These are phyloP conservation scores for Podaxis pistillaris DNA, from an alignment of 768 basidiomycete genomes.

Conservation along the genomic window DNA sequence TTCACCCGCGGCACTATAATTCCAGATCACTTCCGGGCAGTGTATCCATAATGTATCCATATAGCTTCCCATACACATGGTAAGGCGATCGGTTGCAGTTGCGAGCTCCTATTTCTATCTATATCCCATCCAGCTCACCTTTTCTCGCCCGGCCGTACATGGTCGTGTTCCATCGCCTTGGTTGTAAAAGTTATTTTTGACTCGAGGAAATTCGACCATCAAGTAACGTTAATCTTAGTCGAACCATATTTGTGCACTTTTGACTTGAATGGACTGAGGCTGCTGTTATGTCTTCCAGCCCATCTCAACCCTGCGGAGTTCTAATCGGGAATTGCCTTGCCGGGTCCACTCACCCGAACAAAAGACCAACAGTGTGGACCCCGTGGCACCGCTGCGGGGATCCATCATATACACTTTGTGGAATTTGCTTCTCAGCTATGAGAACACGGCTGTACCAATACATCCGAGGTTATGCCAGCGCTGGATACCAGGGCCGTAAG, in stretches of 20 bases:
- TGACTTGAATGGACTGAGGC: background rate
- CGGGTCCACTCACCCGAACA: background rate
- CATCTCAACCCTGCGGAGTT: background rate
- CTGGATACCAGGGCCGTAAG: background rate
- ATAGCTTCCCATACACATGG: background rate
- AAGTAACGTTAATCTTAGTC: too few relatives aligned
- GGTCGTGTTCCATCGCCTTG: background rate
- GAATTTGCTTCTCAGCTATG: background rate
- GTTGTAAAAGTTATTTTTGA: background rate
- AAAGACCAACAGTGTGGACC: background rate
- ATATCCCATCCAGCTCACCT: background rate
- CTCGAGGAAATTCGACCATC: background rate
- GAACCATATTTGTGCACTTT: background rate
- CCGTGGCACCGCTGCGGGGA: constrained; percentile 4
- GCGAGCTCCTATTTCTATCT: background rate
- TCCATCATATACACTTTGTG: background rate
- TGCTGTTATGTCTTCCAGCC: background rate
- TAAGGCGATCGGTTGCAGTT: background rate
- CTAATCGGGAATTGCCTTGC: constrained; percentile 3
- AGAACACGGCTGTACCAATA: background rate
- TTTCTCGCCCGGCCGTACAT: too few relatives aligned
- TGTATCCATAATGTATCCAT: background rate
- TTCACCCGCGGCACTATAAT: too few relatives aligned
- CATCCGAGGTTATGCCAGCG: background rate
- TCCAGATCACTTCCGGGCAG: background rate